phyloP scores from a whole-genome alignment of 2,329 filamentous ascomycete species.

The Cladorrhinum sp. region DNA sequence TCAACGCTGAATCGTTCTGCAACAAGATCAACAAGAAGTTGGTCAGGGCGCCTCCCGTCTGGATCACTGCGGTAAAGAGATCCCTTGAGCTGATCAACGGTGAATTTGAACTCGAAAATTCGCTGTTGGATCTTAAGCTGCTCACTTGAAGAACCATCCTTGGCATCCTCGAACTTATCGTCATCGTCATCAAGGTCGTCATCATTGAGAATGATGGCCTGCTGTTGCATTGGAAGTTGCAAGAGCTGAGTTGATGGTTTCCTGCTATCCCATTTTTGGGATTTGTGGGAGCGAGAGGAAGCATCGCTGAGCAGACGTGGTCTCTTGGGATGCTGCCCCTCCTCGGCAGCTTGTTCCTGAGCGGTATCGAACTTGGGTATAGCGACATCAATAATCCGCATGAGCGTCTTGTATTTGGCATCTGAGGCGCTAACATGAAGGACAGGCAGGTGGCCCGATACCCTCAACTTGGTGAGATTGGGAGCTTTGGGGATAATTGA shows the following conservation, averaged over 20 bases:
- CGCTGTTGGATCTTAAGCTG: conserved; percentile 77
- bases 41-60: conserved; percentile 70
- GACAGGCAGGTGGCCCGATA: conserved; percentile 88
- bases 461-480: conserved; percentile 84
- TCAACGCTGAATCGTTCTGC: conserved; percentile 85
- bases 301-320: conserved; percentile 46
- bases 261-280: conserved; percentile 46
- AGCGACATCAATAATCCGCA: conserved; percentile 93
- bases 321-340: conserved; percentile 35
- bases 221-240: conserved; percentile 62
- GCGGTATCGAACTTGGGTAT: conserved; percentile 74
- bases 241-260: conserved; percentile 67
- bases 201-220: conserved; percentile 76
- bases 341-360: conserved; percentile 30
- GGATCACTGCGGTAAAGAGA: conserved; percentile 87
- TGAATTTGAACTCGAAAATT: conserved; percentile 95
- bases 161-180: conserved; percentile 64
- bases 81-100: conserved; percentile 88
- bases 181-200: conserved; percentile 62
- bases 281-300: conserved; percentile 38
- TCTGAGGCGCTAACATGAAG: conserved; percentile 91
- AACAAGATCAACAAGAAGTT: conserved; percentile 83
- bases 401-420: conserved; percentile 92
- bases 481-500: conserved; percentile 96
- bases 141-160: conserved; percentile 53